phyloP scores from a whole-genome alignment of 202 grass and related monocot species.

The Zizania palustris region DNA sequence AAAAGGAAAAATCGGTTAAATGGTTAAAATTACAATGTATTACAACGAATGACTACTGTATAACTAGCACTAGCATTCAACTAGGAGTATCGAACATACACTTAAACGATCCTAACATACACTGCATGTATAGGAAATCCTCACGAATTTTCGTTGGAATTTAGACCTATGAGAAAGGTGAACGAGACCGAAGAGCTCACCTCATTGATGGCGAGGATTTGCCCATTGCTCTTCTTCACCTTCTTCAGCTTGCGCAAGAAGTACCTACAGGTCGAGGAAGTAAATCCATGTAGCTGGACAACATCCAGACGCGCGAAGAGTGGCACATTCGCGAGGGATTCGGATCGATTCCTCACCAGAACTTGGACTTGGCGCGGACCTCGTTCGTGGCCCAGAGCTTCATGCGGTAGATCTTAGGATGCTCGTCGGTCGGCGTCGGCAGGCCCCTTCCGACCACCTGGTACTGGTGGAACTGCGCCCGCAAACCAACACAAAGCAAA shows the following conservation, averaged over 20 bases:
- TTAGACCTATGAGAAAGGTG: neutral
- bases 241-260: conserved; percentile 83
- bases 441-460: conserved; percentile 71
- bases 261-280: conserved; percentile 49
- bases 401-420: conserved; percentile 81
- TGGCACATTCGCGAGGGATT: neutral
- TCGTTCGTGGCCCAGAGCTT: conserved; percentile 86
- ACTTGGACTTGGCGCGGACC: conserved; percentile 79
- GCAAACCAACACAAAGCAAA: neutral
- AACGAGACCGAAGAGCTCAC: conserved; percentile 4
- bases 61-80: too few relatives aligned
- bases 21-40: too few relatives aligned
- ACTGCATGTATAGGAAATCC: too few relatives aligned
- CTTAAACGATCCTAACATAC: neutral
- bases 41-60: too few relatives aligned
- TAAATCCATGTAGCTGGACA: neutral
- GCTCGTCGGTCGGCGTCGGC: conserved; percentile 65
- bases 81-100: neutral
- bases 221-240: conserved; percentile 72
- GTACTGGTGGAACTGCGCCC: conserved; percentile 75
- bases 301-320: neutral
- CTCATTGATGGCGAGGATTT: conserved; percentile 66
- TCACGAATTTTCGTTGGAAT: too few relatives aligned
- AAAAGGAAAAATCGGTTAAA: neutral
- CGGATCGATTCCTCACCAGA: conserved; percentile 49